A percentile compares a stretch with the other conserved stretches of the same genome.
Conservation (phyloP, 129 eudicot species). For the carrot (Daucus carota) region DNA sequence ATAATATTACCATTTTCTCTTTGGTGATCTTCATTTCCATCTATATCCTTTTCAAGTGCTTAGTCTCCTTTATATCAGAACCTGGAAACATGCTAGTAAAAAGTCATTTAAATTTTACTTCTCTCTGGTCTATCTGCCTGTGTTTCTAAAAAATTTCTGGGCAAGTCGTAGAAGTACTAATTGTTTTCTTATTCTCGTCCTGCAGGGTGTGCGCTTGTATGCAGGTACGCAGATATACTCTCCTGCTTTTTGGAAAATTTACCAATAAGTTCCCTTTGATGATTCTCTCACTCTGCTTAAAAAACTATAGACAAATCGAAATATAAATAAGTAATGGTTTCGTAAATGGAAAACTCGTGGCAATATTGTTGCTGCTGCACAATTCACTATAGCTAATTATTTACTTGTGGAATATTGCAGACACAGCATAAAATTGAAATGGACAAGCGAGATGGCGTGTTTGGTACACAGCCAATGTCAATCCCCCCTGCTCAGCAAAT, state of each 20-base stretch:
- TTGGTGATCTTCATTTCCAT: background rate
- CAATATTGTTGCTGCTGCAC: background rate
- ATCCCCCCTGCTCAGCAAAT: conserved; percentile 85
- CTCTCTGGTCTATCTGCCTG: background rate
- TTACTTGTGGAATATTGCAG: conserved; percentile 26
- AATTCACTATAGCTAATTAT: background rate
- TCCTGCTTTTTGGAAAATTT: background rate
- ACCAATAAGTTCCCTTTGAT: background rate
- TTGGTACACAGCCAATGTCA: conserved; percentile 86
- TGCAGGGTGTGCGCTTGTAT: conserved; percentile 97
- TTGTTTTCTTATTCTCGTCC: conserved; percentile 12
- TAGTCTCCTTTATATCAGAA: background rate
- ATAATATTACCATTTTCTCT: background rate
- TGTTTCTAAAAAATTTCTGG: too few relatives aligned
- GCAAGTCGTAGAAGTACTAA: background rate
- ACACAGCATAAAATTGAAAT: conserved; percentile 98
- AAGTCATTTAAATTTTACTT: background rate
- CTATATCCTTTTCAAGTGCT: background rate
- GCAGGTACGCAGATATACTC: conserved; percentile 53
- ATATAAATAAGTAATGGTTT: too few relatives aligned
- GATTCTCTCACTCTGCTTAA: background rate
- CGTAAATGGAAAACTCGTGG: too few relatives aligned
- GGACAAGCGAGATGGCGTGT: conserved; percentile 96
- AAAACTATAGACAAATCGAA: background rate
- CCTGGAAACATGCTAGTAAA: background rate